phyloP scores from a whole-genome alignment of 805 yeast species.

The Ogataea nakhonphanomensis region DNA sequence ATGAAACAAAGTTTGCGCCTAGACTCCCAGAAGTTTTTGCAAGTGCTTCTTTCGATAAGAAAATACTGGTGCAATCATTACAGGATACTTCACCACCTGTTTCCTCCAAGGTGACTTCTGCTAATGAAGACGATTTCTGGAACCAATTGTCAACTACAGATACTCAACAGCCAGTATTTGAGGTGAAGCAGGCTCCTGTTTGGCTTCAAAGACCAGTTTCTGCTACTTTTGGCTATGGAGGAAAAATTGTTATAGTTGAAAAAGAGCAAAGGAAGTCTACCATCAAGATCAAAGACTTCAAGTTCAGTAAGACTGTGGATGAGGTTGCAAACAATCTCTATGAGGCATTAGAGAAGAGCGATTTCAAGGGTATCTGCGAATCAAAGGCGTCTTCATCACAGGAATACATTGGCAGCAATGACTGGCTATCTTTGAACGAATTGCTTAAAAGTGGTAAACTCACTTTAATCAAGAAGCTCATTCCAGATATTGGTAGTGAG shows the following conservation, averaged over 20 bases:
- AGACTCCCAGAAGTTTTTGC: conserved; percentile 86
- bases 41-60: conserved; percentile 83
- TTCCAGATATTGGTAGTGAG: conserved; percentile 8
- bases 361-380: conserved; percentile 53
- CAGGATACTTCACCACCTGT: conserved; percentile 77
- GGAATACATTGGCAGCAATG: conserved; percentile 36
- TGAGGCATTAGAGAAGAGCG: conserved; percentile 54
- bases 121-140: conserved; percentile 81
- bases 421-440: conserved; percentile 62
- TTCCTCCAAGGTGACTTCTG: conserved; percentile 38
- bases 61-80: conserved; percentile 72
- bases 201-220: conserved; percentile 79
- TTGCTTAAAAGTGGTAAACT: conserved; percentile 49
- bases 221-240: conserved; percentile 91
- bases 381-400: conserved; percentile 43
- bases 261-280: conserved; percentile 39
- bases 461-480: conserved; percentile 41
- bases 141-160: conserved; percentile 65
- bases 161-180: conserved; percentile 69
- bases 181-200: conserved; percentile 75
- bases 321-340: conserved; percentile 41
- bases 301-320: conserved; percentile 35
- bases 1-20: conserved; percentile 86
- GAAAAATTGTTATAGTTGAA: conserved; percentile 60
- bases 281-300: conserved; percentile 36